A percentile compares a stretch with the other conserved stretches of the same genome.
phyloP scores from a whole-genome alignment of 257 asterid genomes.

The Gynochthodes officinalis region DNA sequence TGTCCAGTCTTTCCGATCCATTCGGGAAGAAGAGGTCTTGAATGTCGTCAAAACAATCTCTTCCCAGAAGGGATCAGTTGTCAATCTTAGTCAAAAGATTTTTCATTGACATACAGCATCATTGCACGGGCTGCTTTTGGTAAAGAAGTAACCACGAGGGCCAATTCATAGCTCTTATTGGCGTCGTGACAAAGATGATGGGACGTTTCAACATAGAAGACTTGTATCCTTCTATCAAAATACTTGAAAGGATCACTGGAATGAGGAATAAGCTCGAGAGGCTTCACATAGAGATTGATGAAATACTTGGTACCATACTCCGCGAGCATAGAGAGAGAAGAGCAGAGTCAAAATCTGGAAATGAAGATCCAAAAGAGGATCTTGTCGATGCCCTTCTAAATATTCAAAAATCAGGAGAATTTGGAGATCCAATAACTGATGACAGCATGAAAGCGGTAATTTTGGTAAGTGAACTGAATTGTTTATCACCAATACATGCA shows the following conservation, averaged over 20 bases:
- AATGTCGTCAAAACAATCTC: conserved; percentile 10
- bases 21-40: neutral
- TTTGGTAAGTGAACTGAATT: neutral
- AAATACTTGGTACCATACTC: conserved; percentile 1
- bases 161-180: neutral
- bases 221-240: conserved; percentile 6
- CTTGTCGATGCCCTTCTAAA: conserved; percentile 21
- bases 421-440: conserved; percentile 3
- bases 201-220: conserved; percentile 12
- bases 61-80: neutral
- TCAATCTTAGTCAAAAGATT: conserved; percentile 15
- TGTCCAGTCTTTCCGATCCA: neutral
- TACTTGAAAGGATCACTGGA: conserved; percentile 7
- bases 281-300: neutral
- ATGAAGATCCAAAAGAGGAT: conserved; percentile 2
- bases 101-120: neutral
- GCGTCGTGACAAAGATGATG: neutral
- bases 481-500: too few relatives aligned
- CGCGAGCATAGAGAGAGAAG: conserved; percentile 4
- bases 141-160: conserved; percentile 7
- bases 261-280: conserved; percentile 2
- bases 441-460: conserved; percentile 16
- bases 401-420: conserved; percentile 3
- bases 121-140: conserved; percentile 15
- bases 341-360: neutral